A percentile compares a stretch with the other conserved stretches of the same genome.
Evolutionary conservation across 2,329 filamentous ascomycete genomes (phyloP).

Genomic region (Talaromyces sp.): DNA sequence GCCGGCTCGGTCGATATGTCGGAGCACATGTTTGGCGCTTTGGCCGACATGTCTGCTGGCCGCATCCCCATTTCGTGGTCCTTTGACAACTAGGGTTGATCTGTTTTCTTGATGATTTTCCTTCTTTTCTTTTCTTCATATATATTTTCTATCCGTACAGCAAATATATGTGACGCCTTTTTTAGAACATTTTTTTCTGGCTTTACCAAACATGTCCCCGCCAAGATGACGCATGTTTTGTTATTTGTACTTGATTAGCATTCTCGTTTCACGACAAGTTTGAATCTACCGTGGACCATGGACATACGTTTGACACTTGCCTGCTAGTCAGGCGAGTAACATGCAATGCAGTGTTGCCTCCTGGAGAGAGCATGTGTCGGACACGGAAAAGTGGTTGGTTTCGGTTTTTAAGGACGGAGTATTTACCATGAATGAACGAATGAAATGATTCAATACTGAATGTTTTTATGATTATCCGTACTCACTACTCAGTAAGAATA

Average conservation of each 20-base stretch:
- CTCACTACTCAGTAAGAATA: no score
- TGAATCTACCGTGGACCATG: background rate
- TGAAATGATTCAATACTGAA: background rate
- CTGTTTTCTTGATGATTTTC: background rate
- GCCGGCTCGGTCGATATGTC: slow-evolving; percentile 56
- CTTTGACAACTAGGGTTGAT: slow-evolving; percentile 15
- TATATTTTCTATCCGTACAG: slow-evolving; percentile 22
- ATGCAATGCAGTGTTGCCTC: background rate
- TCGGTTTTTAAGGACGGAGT: background rate
- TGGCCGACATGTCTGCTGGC: slow-evolving; percentile 36
- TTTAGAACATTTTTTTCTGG: background rate
- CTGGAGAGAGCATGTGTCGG: slow-evolving; percentile 3
- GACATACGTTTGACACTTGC: background rate
- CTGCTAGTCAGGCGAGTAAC: background rate
- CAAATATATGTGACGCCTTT: slow-evolving; percentile 4
- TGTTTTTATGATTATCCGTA: background rate
- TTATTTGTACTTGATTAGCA: background rate
- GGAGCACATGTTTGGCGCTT: slow-evolving; percentile 49
- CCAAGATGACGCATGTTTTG: background rate
- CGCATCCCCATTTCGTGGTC: slow-evolving; percentile 40
- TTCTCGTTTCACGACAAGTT: background rate
- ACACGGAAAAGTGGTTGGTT: background rate
- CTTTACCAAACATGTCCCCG: background rate
- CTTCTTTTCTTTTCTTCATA: slow-evolving; percentile 13
- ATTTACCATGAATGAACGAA: background rate